Base-by-base conservation (phyloP, 768 basidiomycete genomes). In the Pulveroboletus sp. region DNA sequence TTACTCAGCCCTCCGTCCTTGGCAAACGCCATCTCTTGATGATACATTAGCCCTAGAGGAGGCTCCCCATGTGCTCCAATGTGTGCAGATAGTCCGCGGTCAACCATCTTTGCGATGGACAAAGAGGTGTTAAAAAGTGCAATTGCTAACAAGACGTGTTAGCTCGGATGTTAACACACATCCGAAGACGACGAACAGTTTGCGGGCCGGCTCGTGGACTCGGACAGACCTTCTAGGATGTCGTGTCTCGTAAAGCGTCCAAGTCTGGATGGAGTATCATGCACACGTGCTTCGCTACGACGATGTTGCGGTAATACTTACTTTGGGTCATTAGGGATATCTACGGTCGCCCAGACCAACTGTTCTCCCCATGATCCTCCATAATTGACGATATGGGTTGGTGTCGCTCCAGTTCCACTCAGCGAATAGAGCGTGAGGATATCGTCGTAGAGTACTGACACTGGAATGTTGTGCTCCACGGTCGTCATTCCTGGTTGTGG, bases 31-130 rank as follows among this genome's bases (percentile, higher is more conserved):
- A 88, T 84, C 58, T 89, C 86, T 17, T 80, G 78, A 51, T 89
- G 86, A 56, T 88, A 89, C 69, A 85, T 85, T n/a, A 83, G 60
- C 0, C 86, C 86, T 10, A 86, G 64, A 0, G 86, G 86, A 3
- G 79, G 76, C 62, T 87, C 82, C 15, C 86, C 86, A 58, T 89
- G 86, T 0, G 85, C 85, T 21, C 86, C 86, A 50, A 89, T 82
- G 56, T 85, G 80, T 3, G 81, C 73, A 24, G 73, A 70, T 14
- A 86, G 64, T 11, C 85, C 86, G 48, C 74, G 77, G 27, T 75
- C 66, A 17, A 86, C 80, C 83, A 89, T 83, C 59, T 81, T 79
- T 0, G 84, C 81, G 9, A 82, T 74, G 3, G 85, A 85, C 10
- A 67, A 69, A 6, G 86, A 87, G 5, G 82, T 83, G 57, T 89